Conservation (phyloP, 768 basidiomycete species). For the Lactarius hengduanensis region DNA sequence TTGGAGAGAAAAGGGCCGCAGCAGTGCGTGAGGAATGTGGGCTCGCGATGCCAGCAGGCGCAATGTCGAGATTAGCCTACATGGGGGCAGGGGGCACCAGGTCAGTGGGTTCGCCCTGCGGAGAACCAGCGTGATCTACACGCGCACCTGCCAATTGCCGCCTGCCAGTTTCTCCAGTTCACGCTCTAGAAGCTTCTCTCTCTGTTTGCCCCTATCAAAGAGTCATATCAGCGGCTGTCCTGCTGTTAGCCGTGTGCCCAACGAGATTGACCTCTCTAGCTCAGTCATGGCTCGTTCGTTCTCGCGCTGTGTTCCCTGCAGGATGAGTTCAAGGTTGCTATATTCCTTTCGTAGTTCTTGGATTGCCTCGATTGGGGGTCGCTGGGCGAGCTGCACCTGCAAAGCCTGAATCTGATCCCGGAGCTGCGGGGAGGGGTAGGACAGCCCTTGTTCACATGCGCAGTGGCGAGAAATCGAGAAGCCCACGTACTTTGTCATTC, state of each 20-base stretch:
- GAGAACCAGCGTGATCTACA: neutral
- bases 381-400: slow-evolving; percentile 60
- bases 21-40: slow-evolving; percentile 33
- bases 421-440: slow-evolving; percentile 42
- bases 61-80: slow-evolving; percentile 40
- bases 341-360: slow-evolving; percentile 70
- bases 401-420: slow-evolving; percentile 60
- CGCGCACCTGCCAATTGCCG: slow-evolving; percentile 76
- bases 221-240: slow-evolving; percentile 2
- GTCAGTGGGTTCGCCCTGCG: neutral
- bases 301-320: slow-evolving; percentile 80
- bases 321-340: slow-evolving; percentile 68
- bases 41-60: slow-evolving; percentile 34
- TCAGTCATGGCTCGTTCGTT: slow-evolving; percentile 85
- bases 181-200: slow-evolving; percentile 75
- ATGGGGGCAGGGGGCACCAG: slow-evolving; percentile 32
- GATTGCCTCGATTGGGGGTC: slow-evolving; percentile 66
- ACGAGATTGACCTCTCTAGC: slow-evolving; percentile 56
- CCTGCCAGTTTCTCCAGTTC: slow-evolving; percentile 70
- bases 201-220: slow-evolving; percentile 47
- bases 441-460: neutral
- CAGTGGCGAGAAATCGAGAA: neutral
- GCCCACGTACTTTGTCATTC: slow-evolving; percentile 24
- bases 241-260: neutral
- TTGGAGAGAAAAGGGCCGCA: slow-evolving; percentile 34